Conservation (phyloP, 306 rosid species). For the Trifolium dubium region DNA sequence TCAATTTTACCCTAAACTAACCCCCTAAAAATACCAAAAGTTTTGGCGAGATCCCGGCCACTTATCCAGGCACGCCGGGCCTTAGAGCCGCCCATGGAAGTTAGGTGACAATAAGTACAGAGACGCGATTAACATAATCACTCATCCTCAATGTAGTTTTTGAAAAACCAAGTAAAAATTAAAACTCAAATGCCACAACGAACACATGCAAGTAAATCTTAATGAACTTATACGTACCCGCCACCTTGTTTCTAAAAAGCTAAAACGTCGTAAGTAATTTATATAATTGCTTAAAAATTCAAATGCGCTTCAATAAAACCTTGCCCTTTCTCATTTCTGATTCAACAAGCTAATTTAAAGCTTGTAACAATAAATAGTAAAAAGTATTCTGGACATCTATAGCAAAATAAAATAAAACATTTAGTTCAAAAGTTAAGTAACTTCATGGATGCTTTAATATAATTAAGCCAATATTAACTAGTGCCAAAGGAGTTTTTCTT, state of each 20-base stretch:
- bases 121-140: background rate
- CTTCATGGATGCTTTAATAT: background rate
- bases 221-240: background rate
- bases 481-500: conserved; percentile 3
- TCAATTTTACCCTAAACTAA: too few relatives aligned
- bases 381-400: background rate
- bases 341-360: background rate
- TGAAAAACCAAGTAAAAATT: background rate
- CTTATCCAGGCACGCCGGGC: too few relatives aligned
- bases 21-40: too few relatives aligned
- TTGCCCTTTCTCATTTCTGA: background rate
- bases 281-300: too few relatives aligned
- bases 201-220: background rate
- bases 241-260: background rate
- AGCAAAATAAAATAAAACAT: background rate
- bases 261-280: too few relatives aligned
- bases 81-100: background rate
- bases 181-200: background rate
- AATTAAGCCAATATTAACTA: conserved; percentile 30
- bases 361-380: background rate
- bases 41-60: too few relatives aligned
- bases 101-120: background rate
- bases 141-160: background rate
- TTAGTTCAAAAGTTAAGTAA: background rate
- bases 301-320: background rate